Percentiles rank a stretch among this genome's conserved stretches.
Conservation (phyloP, 2,329 filamentous ascomycete genomes). For the Penicillium hordei region DNA sequence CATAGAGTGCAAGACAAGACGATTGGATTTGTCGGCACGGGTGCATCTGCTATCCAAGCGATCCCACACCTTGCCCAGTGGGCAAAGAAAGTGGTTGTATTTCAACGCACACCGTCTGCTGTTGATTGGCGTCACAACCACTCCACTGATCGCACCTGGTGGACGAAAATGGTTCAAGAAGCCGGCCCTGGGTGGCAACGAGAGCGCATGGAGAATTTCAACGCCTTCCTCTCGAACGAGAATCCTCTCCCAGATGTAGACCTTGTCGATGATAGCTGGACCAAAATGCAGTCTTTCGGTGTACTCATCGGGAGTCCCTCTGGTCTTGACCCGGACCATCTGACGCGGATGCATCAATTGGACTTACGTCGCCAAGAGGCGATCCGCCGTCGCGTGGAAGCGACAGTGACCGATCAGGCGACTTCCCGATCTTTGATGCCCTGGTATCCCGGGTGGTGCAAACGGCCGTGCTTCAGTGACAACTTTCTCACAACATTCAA, state of each 20-base stretch:
- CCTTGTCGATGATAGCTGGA: constrained; percentile 33
- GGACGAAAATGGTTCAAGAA: neutral
- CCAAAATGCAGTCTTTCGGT: constrained; percentile 13
- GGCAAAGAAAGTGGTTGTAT: constrained; percentile 36
- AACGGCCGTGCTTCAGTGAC: constrained; percentile 63
- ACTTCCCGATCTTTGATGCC: constrained; percentile 57
- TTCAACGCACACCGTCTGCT: constrained; percentile 45
- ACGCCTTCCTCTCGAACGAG: constrained; percentile 22
- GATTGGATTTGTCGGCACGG: constrained; percentile 48
- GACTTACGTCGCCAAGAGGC: constrained; percentile 48
- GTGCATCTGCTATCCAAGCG: constrained; percentile 45
- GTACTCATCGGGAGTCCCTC: constrained; percentile 18
- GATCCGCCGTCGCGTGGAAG: constrained; percentile 50
- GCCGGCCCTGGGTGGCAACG: constrained; percentile 26
- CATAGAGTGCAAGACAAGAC: constrained; percentile 45
- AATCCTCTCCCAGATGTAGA: constrained; percentile 11
- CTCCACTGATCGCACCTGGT: constrained; percentile 16
- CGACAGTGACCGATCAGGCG: constrained; percentile 53
- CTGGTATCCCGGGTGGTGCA: constrained; percentile 64
- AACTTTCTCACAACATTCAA: constrained; percentile 59
- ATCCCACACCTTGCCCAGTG: constrained; percentile 43
- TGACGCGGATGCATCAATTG: constrained; percentile 19
- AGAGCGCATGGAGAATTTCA: constrained; percentile 31
- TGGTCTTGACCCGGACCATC: constrained; percentile 28
- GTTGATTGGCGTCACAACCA: constrained; percentile 37